A percentile compares a stretch with the other conserved stretches of the same genome.
These are phyloP conservation scores for Aspergillus sergii DNA, from an alignment of 2,329 filamentous ascomycete genomes.

Conservation along the genomic window DNA sequence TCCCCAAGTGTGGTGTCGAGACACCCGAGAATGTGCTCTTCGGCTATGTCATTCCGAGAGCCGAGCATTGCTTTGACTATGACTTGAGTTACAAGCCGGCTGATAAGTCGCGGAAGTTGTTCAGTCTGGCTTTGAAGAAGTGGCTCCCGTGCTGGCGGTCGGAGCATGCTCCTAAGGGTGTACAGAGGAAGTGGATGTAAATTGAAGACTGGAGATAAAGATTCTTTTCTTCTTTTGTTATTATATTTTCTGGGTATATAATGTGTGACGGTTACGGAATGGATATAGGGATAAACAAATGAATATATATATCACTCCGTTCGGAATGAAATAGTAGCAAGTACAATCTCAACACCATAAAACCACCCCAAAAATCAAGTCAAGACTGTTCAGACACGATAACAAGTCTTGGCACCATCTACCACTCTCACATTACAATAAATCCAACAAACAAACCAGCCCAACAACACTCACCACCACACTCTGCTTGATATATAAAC, in stretches of 20 bases:
- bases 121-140: slow-evolving; percentile 44
- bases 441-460: too few relatives aligned
- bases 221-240: not conserved
- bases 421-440: too few relatives aligned
- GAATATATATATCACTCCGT: too few relatives aligned
- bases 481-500: too few relatives aligned
- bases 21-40: slow-evolving; percentile 46
- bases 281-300: not conserved
- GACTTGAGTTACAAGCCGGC: slow-evolving; percentile 35
- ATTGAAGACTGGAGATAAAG: too few relatives aligned
- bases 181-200: not conserved
- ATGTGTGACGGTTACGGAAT: not conserved
- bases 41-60: slow-evolving; percentile 48
- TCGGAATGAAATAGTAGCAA: too few relatives aligned
- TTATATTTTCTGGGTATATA: not conserved
- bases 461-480: too few relatives aligned
- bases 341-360: too few relatives aligned
- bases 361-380: too few relatives aligned
- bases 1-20: slow-evolving; percentile 48
- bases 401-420: too few relatives aligned
- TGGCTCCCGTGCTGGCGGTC: slow-evolving; percentile 39
- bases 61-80: slow-evolving; percentile 55
- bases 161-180: not conserved
- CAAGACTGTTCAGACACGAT: too few relatives aligned
- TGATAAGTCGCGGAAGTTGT: slow-evolving; percentile 38